Conservation (phyloP, 192 early-diverging fungal genomes). For the Rhizophlyctis rosea region DNA sequence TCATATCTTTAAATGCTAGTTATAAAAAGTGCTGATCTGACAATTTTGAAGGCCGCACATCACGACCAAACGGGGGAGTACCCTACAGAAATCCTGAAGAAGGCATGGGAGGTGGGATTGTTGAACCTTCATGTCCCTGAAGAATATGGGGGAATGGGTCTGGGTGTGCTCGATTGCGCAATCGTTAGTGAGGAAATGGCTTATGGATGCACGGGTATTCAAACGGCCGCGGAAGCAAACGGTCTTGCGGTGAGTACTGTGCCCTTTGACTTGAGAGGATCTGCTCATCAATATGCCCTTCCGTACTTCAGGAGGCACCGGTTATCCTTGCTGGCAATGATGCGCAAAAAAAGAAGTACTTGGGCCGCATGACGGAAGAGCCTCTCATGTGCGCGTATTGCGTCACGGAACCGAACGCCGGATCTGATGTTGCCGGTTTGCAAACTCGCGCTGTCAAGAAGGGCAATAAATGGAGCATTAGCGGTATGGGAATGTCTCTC, state of each 20-base stretch:
- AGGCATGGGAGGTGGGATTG: constrained; percentile 90
- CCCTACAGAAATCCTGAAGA: constrained; percentile 63
- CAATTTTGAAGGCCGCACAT: constrained; percentile 77
- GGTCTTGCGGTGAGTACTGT: constrained; percentile 59
- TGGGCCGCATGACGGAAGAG: constrained; percentile 94
- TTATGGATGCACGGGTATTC: constrained; percentile 91
- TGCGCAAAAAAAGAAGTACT: constrained; percentile 92
- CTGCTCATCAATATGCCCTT: neutral
- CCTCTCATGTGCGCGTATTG: constrained; percentile 95
- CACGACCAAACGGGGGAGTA: constrained; percentile 94
- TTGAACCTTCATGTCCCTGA: constrained; percentile 87
- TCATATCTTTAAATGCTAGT: neutral
- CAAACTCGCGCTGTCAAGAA: constrained; percentile 75
- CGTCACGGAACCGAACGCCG: constrained; percentile 55
- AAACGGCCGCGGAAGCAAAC: constrained; percentile 98
- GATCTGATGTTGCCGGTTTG: constrained; percentile 75
- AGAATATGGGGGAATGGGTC: constrained; percentile 81
- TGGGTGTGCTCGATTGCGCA: constrained; percentile 83
- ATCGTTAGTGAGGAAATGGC: constrained; percentile 90
- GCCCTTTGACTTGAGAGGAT: neutral
- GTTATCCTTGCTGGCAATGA: constrained; percentile 85
- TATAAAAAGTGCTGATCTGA: neutral
- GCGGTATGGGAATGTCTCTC: constrained; percentile 59
- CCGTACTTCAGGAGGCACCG: too few relatives aligned
- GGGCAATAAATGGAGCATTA: constrained; percentile 85